phyloP scores from a whole-genome alignment of 75 land plant genomes.

The Sequoiadendron giganteum region DNA sequence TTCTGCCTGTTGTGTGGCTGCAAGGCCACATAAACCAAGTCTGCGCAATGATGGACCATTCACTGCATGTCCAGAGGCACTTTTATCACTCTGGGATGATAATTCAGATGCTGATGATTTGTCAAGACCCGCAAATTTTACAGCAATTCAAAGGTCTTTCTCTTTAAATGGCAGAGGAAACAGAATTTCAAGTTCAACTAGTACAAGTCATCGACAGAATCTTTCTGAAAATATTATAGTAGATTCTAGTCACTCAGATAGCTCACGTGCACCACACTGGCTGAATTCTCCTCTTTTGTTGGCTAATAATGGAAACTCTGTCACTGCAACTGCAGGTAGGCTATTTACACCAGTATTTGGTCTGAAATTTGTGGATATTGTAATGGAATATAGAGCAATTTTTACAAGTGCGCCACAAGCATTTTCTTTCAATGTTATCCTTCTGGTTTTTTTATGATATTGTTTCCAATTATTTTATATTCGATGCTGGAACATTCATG shows the following conservation, averaged over 20 bases:
- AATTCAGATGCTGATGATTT: not conserved
- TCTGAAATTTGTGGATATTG: not conserved
- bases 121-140: not conserved
- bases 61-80: not conserved
- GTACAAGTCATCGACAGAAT: not conserved
- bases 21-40: not conserved
- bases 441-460: not conserved
- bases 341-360: not conserved
- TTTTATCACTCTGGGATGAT: not conserved
- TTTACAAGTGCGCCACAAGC: not conserved
- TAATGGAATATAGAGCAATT: not conserved
- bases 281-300: not conserved
- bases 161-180: constrained; percentile 1
- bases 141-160: not conserved
- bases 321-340: not conserved
- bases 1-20: constrained; percentile 9
- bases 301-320: not conserved
- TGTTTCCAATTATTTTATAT: not conserved
- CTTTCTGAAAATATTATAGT: not conserved
- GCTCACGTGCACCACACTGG: not conserved
- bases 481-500: not conserved
- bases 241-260: not conserved
- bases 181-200: not conserved
- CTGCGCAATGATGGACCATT: constrained; percentile 1
- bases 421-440: not conserved